phyloP scores from a whole-genome alignment of 768 basidiomycete species.

The Serendipita sp. region DNA sequence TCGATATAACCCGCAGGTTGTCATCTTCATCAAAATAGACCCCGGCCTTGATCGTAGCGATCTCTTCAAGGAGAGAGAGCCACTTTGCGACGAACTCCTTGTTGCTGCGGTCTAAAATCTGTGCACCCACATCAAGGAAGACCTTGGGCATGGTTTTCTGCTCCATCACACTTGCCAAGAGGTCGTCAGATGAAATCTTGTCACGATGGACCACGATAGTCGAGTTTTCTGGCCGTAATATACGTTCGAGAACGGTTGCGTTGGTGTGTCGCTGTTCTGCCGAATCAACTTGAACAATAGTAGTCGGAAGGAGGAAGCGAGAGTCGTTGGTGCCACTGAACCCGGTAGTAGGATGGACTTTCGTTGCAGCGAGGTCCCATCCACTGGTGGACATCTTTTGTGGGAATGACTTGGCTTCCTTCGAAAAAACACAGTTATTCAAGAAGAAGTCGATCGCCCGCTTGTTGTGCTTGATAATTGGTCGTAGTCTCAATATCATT shows the following conservation, averaged over 20 bases:
- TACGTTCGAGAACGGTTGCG: slow-evolving; percentile 22
- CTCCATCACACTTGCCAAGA: slow-evolving; percentile 20
- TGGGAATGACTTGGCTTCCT: slow-evolving; percentile 32
- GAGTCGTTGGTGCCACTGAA: slow-evolving; percentile 45
- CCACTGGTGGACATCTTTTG: slow-evolving; percentile 31
- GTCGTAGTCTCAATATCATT: slow-evolving; percentile 16
- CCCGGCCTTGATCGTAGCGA: slow-evolving; percentile 21
- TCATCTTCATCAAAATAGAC: slow-evolving; percentile 29
- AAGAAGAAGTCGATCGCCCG: slow-evolving; percentile 33
- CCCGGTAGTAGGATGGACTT: slow-evolving; percentile 25
- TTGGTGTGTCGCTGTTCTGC: slow-evolving; percentile 29
- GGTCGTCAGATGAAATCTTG: slow-evolving; percentile 13
- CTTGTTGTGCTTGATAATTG: slow-evolving; percentile 23
- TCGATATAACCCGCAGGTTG: slow-evolving; percentile 21
- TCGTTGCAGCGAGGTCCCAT: slow-evolving; percentile 36
- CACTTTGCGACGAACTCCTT: slow-evolving; percentile 24
- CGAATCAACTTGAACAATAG: slow-evolving; percentile 24
- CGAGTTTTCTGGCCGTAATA: slow-evolving; percentile 28
- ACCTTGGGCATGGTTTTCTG: slow-evolving; percentile 24
- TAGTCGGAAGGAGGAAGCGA: slow-evolving; percentile 19
- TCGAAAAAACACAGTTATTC: slow-evolving; percentile 31
- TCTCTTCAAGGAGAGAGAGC: slow-evolving; percentile 18
- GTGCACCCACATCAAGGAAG: slow-evolving; percentile 40
- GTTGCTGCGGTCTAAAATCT: slow-evolving; percentile 37
- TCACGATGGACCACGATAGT: slow-evolving; percentile 18